phyloP scores from a whole-genome alignment of 164 flowering plant genomes.

The Paratinospora sagittata region DNA sequence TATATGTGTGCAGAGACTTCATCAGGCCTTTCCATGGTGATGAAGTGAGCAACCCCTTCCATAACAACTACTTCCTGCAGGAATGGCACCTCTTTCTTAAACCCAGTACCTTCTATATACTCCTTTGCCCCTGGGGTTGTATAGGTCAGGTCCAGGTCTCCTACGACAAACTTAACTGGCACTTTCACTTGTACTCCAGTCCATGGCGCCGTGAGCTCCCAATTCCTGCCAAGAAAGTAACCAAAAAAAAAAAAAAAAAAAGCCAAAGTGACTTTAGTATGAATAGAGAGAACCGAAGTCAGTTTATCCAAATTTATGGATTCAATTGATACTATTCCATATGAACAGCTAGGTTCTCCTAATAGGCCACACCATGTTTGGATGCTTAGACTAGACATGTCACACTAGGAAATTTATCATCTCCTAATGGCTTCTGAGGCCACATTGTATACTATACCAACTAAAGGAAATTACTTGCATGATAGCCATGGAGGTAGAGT shows the following conservation, averaged over 20 bases:
- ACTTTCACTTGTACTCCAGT: slow-evolving; percentile 28
- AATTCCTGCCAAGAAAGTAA: slow-evolving; percentile 18
- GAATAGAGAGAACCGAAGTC: no score
- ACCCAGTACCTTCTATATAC: slow-evolving; percentile 24
- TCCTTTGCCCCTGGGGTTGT: slow-evolving; percentile 22
- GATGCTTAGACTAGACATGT: no score
- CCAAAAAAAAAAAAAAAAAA: neutral
- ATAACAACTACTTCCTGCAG: slow-evolving; percentile 36
- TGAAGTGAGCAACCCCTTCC: slow-evolving; percentile 38
- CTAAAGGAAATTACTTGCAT: no score
- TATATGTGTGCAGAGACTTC: slow-evolving; percentile 31
- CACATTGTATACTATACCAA: no score
- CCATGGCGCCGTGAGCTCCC: slow-evolving; percentile 42
- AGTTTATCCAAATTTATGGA: no score
- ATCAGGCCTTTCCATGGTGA: slow-evolving; percentile 35
- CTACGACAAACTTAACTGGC: slow-evolving; percentile 28
- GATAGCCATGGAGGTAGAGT: no score
- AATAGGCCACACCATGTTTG: no score
- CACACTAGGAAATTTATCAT: no score
- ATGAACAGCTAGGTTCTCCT: no score
- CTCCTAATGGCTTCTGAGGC: no score
- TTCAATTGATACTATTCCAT: no score
- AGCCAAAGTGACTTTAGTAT: neutral
- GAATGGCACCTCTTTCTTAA: slow-evolving; percentile 32
- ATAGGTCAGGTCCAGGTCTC: slow-evolving; percentile 29